Evolutionary conservation across 768 basidiomycete species (phyloP).

Genomic region (Mycena alexandri): DNA sequence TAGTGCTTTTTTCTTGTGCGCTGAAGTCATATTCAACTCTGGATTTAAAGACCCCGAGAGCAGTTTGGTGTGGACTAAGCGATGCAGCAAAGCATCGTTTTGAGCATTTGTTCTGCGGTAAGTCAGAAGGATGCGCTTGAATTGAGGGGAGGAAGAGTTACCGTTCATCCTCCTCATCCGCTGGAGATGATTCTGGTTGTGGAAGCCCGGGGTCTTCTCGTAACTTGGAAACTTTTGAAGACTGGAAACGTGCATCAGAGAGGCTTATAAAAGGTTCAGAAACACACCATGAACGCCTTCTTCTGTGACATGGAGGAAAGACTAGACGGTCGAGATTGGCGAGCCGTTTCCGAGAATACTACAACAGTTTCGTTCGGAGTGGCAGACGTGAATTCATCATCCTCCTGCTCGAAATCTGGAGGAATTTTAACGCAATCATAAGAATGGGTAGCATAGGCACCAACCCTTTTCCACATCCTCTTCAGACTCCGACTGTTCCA

Average conservation of each 20-base stretch:
- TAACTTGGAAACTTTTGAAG: conserved; percentile 80
- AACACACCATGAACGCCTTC: conserved; percentile 82
- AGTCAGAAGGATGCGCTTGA: conserved; percentile 8
- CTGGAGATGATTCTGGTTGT: conserved; percentile 42
- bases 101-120: conserved; percentile 74
- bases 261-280: background rate
- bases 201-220: conserved; percentile 49
- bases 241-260: conserved; percentile 56
- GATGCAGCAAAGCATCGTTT: conserved; percentile 85
- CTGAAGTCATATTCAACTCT: conserved; percentile 72
- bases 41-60: conserved; percentile 79
- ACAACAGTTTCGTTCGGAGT: conserved; percentile 59
- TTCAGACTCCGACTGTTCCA: conserved; percentile 39
- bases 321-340: conserved; percentile 35
- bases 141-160: conserved; percentile 41
- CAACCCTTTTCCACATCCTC: conserved; percentile 39
- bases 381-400: conserved; percentile 58
- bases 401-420: conserved; percentile 57
- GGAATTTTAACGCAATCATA: background rate
- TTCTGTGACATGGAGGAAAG: conserved; percentile 56
- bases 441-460: background rate
- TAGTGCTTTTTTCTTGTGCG: conserved; percentile 79
- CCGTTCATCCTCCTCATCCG: conserved; percentile 69
- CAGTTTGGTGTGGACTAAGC: conserved; percentile 82
- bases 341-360: conserved; percentile 62